Percentiles rank a stretch among this genome's conserved stretches.
phyloP scores from a whole-genome alignment of 192 early-diverging fungal species.

The Coemansia sp. region DNA sequence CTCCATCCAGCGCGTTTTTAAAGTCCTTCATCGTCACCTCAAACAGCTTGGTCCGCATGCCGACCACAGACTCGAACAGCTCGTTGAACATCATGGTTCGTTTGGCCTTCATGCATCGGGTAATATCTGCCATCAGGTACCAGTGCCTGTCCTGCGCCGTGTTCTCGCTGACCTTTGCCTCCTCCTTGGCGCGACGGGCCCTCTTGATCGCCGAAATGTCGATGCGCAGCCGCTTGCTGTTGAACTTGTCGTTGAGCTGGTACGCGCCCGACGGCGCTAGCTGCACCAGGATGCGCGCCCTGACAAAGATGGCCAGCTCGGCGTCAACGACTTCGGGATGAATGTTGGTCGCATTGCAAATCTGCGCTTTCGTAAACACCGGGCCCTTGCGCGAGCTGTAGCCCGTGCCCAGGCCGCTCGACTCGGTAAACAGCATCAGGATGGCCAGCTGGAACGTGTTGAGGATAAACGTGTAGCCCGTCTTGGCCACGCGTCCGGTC shows the following conservation, averaged over 20 bases:
- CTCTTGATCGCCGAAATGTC: conserved; percentile 81
- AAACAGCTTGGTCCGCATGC: not conserved
- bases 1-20: not conserved
- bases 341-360: conserved; percentile 64
- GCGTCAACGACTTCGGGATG: conserved; percentile 59
- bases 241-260: conserved; percentile 68
- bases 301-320: conserved; percentile 66
- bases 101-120: not conserved
- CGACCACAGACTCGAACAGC: not conserved
- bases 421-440: conserved; percentile 75
- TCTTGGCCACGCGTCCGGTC: conserved; percentile 65
- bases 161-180: conserved; percentile 76
- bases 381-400: conserved; percentile 35
- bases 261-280: conserved; percentile 47
- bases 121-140: conserved; percentile 3
- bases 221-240: conserved; percentile 77
- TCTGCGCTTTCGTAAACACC: conserved; percentile 58
- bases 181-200: conserved; percentile 73
- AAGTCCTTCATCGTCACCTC: not conserved
- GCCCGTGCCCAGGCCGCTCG: conserved; percentile 21
- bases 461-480: conserved; percentile 47
- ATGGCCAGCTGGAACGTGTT: conserved; percentile 92
- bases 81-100: not conserved
- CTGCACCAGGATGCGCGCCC: conserved; percentile 64
- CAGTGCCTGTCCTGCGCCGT: conserved; percentile 59